Evolutionary conservation across 2,329 filamentous ascomycete species (phyloP).

Genomic region (Fusarium begoniae): DNA sequence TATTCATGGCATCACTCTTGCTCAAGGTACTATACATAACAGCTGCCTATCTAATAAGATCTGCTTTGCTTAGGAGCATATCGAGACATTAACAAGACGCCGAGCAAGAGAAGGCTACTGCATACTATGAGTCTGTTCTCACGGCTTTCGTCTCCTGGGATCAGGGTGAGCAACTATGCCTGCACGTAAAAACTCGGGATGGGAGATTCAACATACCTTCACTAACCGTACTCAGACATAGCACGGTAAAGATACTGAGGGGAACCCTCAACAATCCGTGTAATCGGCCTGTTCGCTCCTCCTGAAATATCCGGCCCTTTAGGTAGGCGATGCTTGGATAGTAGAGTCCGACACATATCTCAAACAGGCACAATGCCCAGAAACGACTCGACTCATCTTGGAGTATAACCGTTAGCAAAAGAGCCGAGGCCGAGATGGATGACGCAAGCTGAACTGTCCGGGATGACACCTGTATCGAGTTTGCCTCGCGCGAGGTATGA

Average conservation of each 20-base stretch:
- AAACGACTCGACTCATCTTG: not conserved
- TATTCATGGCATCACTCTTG: rapidly evolving
- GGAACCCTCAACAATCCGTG: not conserved
- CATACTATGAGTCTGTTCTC: not conserved
- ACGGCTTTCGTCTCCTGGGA: not conserved
- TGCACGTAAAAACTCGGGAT: rapidly evolving
- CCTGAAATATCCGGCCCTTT: rapidly evolving
- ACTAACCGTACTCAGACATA: not conserved
- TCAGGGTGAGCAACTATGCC: rapidly evolving
- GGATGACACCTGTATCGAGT: not conserved
- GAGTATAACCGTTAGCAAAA: not conserved
- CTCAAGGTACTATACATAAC: not conserved
- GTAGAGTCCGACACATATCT: not conserved
- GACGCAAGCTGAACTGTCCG: not conserved
- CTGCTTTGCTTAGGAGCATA: not conserved
- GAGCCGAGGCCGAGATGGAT: not conserved
- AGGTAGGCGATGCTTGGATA: not conserved
- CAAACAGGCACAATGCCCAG: not conserved
- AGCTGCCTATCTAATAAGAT: not conserved
- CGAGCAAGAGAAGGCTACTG: not conserved
- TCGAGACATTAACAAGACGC: not conserved
- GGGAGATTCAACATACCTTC: not conserved
- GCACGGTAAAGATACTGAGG: not conserved
- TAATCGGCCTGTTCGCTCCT: not conserved
- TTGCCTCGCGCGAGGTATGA: not conserved